A percentile compares a stretch with the other conserved stretches of the same genome.
Evolutionary conservation across 495 filamentous ascomycete genomes (phyloP).

Genomic region (Trichoderma parareesei): DNA sequence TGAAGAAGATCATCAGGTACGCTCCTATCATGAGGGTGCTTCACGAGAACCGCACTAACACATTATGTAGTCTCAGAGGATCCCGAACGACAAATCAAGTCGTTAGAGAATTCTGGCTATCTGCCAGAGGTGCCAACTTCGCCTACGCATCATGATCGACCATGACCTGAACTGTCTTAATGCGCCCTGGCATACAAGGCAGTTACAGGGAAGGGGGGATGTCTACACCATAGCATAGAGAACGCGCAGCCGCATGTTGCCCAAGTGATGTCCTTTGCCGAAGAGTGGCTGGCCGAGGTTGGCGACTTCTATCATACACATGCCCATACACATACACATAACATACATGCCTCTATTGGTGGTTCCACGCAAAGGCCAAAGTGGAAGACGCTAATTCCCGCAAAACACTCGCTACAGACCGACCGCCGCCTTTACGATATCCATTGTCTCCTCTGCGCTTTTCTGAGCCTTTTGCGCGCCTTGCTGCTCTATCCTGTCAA

Average conservation of each 20-base stretch:
- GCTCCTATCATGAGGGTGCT: constrained; percentile 22
- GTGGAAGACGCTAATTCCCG: neutral
- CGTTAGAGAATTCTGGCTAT: constrained; percentile 61
- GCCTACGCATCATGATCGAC: constrained; percentile 44
- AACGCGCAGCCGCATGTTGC: neutral
- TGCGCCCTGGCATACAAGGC: neutral
- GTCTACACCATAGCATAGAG: neutral
- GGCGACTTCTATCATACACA: neutral
- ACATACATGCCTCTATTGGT: neutral
- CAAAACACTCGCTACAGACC: constrained; percentile 8
- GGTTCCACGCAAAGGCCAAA: neutral
- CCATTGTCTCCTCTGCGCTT: constrained; percentile 64
- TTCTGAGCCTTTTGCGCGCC: constrained; percentile 52
- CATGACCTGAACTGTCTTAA: neutral
- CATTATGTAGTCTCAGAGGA: constrained; percentile 47
- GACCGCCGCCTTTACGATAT: constrained; percentile 29
- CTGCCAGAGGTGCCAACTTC: constrained; percentile 59
- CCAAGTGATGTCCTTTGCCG: neutral
- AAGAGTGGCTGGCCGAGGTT: neutral
- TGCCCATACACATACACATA: too few species aligned
- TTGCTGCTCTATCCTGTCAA: constrained; percentile 51
- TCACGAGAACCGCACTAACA: neutral
- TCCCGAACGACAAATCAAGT: constrained; percentile 49
- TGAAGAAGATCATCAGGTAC: constrained; percentile 51
- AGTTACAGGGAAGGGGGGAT: too few species aligned